phyloP scores from a whole-genome alignment of 2,329 filamentous ascomycete species.

The Calonectria pteridis region DNA sequence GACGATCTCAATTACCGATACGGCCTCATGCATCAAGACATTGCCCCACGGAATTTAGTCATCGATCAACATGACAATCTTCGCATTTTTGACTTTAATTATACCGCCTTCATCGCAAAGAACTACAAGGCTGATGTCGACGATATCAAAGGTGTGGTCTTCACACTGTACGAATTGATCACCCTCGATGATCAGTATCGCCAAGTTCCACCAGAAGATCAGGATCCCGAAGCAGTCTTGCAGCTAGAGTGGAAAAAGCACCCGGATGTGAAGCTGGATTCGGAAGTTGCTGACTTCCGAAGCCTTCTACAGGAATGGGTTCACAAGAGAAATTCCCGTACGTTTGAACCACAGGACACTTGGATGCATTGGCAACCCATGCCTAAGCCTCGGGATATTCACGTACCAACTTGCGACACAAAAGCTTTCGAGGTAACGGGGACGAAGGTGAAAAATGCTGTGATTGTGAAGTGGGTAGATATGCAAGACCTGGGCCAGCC shows the following conservation, averaged over 20 bases:
- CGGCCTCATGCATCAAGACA: too few species aligned
- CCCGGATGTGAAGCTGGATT: neutral
- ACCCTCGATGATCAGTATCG: too few species aligned
- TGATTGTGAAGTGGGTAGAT: neutral
- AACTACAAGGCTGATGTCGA: too few species aligned
- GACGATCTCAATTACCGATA: too few species aligned
- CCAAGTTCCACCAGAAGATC: too few species aligned
- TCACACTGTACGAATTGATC: too few species aligned
- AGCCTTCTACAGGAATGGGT: neutral
- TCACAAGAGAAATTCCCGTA: neutral
- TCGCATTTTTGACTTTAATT: too few species aligned
- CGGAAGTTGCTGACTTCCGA: neutral
- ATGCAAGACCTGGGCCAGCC: neutral
- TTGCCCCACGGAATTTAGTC: too few species aligned
- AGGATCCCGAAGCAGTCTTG: neutral
- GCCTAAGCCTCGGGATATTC: neutral
- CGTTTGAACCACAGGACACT: neutral
- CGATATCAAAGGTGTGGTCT: too few species aligned
- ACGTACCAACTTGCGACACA: neutral
- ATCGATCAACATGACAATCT: too few species aligned
- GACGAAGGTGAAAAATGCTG: neutral
- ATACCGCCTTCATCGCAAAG: too few species aligned
- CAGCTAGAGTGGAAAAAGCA: neutral
- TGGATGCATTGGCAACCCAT: neutral
- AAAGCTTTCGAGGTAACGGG: neutral